A percentile compares a stretch with the other conserved stretches of the same genome.
phyloP scores from a whole-genome alignment of 2,329 filamentous ascomycete species.

The Hirsutella minnesotensis region DNA sequence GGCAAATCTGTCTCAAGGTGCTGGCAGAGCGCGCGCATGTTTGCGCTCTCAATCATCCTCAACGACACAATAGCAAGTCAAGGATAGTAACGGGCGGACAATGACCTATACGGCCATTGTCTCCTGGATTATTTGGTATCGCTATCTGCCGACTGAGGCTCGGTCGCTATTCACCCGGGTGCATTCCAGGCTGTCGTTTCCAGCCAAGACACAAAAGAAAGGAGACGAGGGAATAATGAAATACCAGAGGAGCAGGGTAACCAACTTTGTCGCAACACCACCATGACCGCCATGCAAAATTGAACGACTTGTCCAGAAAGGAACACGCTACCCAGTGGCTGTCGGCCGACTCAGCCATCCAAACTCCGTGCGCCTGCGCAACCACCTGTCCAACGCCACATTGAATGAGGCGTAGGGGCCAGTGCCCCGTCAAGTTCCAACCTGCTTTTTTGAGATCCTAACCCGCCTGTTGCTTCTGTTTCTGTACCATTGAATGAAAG shows the following conservation, averaged over 20 bases:
- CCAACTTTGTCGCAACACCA: background rate
- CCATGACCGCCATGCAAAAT: background rate
- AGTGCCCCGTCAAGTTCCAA: background rate
- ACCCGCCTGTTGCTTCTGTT: background rate
- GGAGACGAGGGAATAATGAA: background rate
- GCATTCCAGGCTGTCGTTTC: too few species aligned
- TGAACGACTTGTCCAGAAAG: background rate
- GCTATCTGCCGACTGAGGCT: too few species aligned
- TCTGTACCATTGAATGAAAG: background rate
- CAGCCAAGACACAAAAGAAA: background rate
- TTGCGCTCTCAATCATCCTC: too few species aligned
- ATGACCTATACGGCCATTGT: too few species aligned
- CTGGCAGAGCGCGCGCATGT: too few species aligned
- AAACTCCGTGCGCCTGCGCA: slow-evolving; percentile 1
- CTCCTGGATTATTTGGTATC: too few species aligned
- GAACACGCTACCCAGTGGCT: background rate
- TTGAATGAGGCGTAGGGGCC: background rate
- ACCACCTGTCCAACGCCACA: background rate
- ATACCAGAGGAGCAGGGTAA: background rate
- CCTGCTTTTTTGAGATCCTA: background rate
- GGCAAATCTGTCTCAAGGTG: too few species aligned
- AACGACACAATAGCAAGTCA: too few species aligned
- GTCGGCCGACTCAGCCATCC: background rate
- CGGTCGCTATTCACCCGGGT: too few species aligned
- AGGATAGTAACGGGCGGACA: too few species aligned